Evolutionary conservation across 2,329 filamentous ascomycete species (phyloP).

Genomic region (Nemania sp.): DNA sequence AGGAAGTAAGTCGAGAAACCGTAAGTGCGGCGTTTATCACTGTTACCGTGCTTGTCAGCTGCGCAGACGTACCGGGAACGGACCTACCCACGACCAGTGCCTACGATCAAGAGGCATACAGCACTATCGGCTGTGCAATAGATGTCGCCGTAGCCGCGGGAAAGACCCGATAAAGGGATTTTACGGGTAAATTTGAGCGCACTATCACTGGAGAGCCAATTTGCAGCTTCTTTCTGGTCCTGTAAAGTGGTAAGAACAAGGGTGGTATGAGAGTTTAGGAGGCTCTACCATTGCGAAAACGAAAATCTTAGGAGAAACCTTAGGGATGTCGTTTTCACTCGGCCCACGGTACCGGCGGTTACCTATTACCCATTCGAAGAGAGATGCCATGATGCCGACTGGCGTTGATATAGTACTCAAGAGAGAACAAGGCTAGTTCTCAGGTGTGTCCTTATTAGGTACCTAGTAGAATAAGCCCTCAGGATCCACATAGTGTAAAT

Average conservation of each 20-base stretch:
- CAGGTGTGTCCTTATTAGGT: too few relatives aligned
- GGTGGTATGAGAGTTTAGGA: not conserved
- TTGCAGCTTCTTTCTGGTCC: not conserved
- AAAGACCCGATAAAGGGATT: not conserved
- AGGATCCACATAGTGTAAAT: too few relatives aligned
- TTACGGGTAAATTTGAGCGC: not conserved
- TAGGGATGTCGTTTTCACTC: too few relatives aligned
- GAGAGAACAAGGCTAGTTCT: too few relatives aligned
- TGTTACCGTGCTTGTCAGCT: not conserved
- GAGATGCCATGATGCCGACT: too few relatives aligned
- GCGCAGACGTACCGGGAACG: not conserved
- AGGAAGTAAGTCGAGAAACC: not conserved
- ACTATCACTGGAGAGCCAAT: not conserved
- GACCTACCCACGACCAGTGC: not conserved
- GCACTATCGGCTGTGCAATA: not conserved
- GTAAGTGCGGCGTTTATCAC: not conserved
- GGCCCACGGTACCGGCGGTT: too few relatives aligned
- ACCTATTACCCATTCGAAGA: too few relatives aligned
- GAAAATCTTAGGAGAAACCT: too few relatives aligned
- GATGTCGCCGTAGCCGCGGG: not conserved
- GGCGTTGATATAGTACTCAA: too few relatives aligned
- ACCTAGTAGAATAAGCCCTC: too few relatives aligned
- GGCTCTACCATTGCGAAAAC: not conserved
- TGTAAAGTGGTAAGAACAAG: not conserved
- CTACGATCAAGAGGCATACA: not conserved